Base-by-base conservation (phyloP, 108 stramenopile genomes). In the Conticribra weissflogii region DNA sequence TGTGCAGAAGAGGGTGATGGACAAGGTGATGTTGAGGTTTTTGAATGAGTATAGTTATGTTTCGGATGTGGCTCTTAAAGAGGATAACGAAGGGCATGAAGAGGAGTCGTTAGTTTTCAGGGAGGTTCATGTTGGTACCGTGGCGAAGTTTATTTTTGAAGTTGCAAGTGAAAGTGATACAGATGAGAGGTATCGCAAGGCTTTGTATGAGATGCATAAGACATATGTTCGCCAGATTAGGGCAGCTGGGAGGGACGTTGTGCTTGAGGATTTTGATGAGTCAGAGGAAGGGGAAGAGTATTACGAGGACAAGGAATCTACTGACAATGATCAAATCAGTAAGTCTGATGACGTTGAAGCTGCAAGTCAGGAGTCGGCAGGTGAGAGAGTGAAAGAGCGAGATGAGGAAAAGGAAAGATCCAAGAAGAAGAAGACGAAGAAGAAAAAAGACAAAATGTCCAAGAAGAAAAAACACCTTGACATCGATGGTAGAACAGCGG, bases 181-280 rank as follows among this genome's bases (percentile, higher is more conserved):
- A 0, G 81, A 72, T 16, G 91, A 89, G 45, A 32, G 74, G 9
- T 90, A 83, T 60, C 81, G 96, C 25, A 89, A 88, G 58, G 63
- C 75, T 2, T 32, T 94, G 9, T 96, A 94, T 54, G 87, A 86
- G 27, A 81, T 93, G 87, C 88, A 96, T 63, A 96, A 96, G 67
- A 75, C 73, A 24, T 96, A 91, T 79, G 67, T 81, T 76, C 81
- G 88, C 23, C 67, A 88, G 51, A 83, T 94, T 55, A 86, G 86
- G 29, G 74, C 72, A 30, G 86, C 85, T 8, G 95, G 92, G 4
- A 78, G 68, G 30, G 89, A 91, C 79, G 90, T 92, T 33, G 82
- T 81, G 32, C 50, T 86, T 17, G 45, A 79, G 7, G 69, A 58
- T 28, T 50, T 46, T n/a, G 50, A 65, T 29, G 72, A 61, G 22